phyloP scores from a whole-genome alignment of 2,329 filamentous ascomycete species.

The Onygenales sp. region DNA sequence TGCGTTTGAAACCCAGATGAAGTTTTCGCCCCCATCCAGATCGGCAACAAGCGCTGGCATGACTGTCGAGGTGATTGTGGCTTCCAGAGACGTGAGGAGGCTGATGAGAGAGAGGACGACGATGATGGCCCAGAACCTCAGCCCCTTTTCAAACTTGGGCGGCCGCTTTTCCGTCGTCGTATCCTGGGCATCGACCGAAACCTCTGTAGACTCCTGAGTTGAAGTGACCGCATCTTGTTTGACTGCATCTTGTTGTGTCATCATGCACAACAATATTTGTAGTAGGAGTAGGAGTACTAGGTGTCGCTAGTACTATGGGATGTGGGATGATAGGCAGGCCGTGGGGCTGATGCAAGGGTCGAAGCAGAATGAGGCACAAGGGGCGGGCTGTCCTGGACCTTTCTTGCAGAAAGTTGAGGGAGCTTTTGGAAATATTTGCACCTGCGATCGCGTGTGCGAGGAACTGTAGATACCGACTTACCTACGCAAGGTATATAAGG shows the following conservation, averaged over 20 bases:
- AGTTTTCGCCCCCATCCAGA: background rate
- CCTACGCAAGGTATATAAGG: background rate
- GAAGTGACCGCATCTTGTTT: background rate
- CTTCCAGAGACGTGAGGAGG: slow-evolving; percentile 17
- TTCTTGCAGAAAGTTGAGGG: background rate
- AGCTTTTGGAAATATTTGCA: background rate
- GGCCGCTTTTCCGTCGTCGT: background rate
- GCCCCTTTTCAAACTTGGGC: background rate
- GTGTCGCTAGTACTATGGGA: background rate
- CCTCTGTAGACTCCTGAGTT: background rate
- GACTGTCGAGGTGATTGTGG: background rate
- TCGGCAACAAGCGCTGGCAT: background rate
- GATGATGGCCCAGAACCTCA: slow-evolving; percentile 22
- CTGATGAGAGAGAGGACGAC: slow-evolving; percentile 16
- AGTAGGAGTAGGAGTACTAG: background rate
- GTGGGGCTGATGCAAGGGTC: too few species aligned
- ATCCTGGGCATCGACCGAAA: background rate
- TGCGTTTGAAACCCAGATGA: background rate
- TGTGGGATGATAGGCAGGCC: background rate
- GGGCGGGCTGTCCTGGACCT: background rate
- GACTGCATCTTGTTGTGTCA: background rate
- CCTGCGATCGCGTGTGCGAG: background rate
- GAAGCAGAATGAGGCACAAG: background rate
- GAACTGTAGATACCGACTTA: background rate
- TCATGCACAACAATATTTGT: background rate